These are phyloP conservation scores for Rhodotorula sp. DNA, from an alignment of 1,284 basidiomycete species.

Conservation along the genomic window DNA sequence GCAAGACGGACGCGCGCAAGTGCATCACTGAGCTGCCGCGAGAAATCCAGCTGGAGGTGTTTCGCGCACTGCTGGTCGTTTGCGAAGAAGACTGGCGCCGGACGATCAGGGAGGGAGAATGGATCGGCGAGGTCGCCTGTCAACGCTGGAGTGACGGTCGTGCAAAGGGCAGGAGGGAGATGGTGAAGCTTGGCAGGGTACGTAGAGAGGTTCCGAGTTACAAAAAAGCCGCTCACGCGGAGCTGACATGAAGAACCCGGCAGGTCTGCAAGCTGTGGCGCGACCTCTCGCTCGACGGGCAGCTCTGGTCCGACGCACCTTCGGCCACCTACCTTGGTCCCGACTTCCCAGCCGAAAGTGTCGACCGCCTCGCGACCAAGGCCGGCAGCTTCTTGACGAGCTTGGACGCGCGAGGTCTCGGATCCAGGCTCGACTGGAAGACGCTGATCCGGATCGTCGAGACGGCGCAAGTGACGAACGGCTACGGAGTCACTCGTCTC, in stretches of 20 bases:
- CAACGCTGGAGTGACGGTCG: constrained; percentile 26
- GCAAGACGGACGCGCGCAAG: background rate
- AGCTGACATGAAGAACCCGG: background rate
- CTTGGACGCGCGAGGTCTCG: constrained; percentile 64
- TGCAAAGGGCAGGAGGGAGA: constrained; percentile 53
- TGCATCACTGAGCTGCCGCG: constrained; percentile 60
- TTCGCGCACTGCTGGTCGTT: constrained; percentile 52
- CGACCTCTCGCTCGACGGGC: constrained; percentile 75
- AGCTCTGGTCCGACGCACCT: constrained; percentile 69
- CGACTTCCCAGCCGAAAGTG: constrained; percentile 52
- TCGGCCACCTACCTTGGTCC: constrained; percentile 60
- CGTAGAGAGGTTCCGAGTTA: constrained; percentile 47
- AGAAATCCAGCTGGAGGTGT: constrained; percentile 68
- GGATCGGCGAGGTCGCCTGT: constrained; percentile 14
- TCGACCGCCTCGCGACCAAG: constrained; percentile 53
- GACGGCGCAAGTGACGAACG: background rate
- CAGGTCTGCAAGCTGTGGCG: constrained; percentile 83
- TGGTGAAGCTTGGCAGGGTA: constrained; percentile 76
- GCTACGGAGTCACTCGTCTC: constrained; percentile 40
- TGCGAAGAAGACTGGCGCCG: constrained; percentile 52
- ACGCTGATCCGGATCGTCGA: background rate
- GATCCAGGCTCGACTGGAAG: background rate
- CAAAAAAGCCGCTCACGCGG: background rate
- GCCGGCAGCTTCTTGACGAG: constrained; percentile 65
- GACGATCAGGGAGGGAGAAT: constrained; percentile 9